Base-by-base conservation (phyloP, 345 rosid genomes). In the Combretum micranthum region DNA sequence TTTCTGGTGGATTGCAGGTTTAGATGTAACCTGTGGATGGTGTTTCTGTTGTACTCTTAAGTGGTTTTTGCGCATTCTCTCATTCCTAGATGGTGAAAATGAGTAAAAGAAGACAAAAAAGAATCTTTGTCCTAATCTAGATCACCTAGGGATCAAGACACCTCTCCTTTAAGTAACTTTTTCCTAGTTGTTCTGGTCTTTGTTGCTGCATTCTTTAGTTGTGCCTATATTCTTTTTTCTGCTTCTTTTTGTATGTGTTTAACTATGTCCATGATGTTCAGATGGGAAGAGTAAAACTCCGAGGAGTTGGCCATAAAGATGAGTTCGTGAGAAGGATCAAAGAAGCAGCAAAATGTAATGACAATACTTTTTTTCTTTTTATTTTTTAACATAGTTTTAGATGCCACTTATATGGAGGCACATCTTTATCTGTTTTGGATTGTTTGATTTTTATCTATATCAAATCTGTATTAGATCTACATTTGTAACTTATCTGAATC, bases 1-100 rank as follows among this genome's bases (percentile, higher is more conserved):
- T 88, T 60, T 64, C 13, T 37, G 95, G 87, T 19, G 98, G 98
- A 15, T 59, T 91, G n/a, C 90, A 88, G 98, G 96, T 91, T 59
- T 53, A 37, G 13, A 32, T 2, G 19, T 47, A 50, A 55, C 42
- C 51, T 59, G 9, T 32, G 39, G 39, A 32, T 32, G 0, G 39
- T 39, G 4, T 19, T 53, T 45, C 65, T 19, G 55, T 23, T 37
- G 45, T 11, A 2, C 50, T 65, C 13, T 25, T 0, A 13, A 44
- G 15, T 52, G 22, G 14, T 55, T 50, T 51, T 42, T 53, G 44
- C 21, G 25, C n/a, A 53, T 32, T 15, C 44, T 53, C 21, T 43
- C 56, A 32, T 53, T 43, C 4, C 15, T 44, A 39, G 57, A 18
- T 54, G 15, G 22, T 42, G 57, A 37, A 13, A 53, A 53, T 32